Evolutionary conservation across 345 rosid genomes (phyloP).

Genomic region (Sisymbrium irio): DNA sequence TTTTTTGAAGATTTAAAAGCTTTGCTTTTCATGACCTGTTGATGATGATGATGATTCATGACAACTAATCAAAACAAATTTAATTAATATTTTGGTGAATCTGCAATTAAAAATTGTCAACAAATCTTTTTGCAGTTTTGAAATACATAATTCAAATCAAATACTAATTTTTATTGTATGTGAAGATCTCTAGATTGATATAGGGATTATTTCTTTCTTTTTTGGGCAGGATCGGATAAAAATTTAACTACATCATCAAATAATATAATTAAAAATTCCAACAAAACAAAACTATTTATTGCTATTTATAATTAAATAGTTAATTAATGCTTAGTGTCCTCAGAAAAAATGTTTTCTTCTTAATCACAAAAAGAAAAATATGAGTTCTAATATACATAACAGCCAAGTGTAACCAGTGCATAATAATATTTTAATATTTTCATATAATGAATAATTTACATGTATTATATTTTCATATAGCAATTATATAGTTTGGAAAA

Average conservation of each 20-base stretch:
- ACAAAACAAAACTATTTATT: too few species aligned
- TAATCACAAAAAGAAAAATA: too few species aligned
- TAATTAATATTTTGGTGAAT: neutral
- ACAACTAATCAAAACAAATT: conserved; percentile 39
- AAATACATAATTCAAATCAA: neutral
- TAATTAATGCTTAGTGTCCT: too few species aligned
- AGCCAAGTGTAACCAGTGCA: too few species aligned
- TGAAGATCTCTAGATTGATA: neutral
- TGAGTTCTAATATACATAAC: too few species aligned
- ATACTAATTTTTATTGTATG: neutral
- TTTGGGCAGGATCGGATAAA: neutral
- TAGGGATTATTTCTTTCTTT: neutral
- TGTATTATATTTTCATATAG: too few species aligned
- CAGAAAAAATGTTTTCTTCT: too few species aligned
- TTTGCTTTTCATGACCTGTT: conserved; percentile 23
- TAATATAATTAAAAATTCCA: too few species aligned
- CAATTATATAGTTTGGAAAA: too few species aligned
- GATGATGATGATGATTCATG: conserved; percentile 20
- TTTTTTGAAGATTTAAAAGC: neutral
- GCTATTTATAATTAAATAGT: too few species aligned
- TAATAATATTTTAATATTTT: too few species aligned
- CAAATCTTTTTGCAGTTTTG: conserved; percentile 1
- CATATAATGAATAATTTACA: too few species aligned
- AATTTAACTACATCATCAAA: neutral
- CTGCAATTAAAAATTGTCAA: neutral